Evolutionary conservation across 768 basidiomycete genomes (phyloP).

Genomic region (Leucocoprinus leucothites): DNA sequence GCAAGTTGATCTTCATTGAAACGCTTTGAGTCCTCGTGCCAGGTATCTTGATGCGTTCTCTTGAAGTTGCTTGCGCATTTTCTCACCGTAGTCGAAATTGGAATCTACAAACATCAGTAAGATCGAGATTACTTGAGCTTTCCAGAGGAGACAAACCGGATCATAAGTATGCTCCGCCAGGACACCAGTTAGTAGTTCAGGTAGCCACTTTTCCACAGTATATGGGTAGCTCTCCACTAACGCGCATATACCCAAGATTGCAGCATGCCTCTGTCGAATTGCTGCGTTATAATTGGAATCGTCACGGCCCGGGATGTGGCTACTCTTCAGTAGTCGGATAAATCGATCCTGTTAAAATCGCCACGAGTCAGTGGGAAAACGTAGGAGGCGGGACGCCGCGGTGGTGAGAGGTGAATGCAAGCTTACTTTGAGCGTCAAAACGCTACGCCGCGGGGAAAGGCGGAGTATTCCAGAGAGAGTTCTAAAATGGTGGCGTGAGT

Average conservation of each 20-base stretch:
- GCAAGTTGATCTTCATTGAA: conserved; percentile 85
- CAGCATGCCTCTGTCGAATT: conserved; percentile 81
- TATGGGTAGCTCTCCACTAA: conserved; percentile 94
- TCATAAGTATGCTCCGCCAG: conserved; percentile 84
- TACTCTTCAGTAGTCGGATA: conserved; percentile 66
- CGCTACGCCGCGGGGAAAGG: conserved; percentile 74
- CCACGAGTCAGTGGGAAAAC: not conserved
- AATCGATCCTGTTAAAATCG: conserved; percentile 61
- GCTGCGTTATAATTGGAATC: conserved; percentile 66
- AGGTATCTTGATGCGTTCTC: conserved; percentile 83
- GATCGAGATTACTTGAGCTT: not conserved
- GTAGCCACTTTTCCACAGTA: conserved; percentile 94
- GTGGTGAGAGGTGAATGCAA: not conserved
- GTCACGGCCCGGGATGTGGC: conserved; percentile 60
- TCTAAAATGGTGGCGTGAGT: conserved; percentile 27
- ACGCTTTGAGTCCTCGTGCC: conserved; percentile 84
- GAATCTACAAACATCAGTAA: conserved; percentile 46
- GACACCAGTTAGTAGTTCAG: conserved; percentile 73
- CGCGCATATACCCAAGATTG: conserved; percentile 91
- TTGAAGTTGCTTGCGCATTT: conserved; percentile 80
- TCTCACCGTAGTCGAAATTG: conserved; percentile 80
- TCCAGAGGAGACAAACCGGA: conserved; percentile 46
- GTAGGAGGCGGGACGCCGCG: not conserved
- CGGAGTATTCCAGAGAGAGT: conserved; percentile 83
- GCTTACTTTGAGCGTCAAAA: conserved; percentile 65